phyloP scores from a whole-genome alignment of 2,329 filamentous ascomycete species.

The Fusarium abutilonis region DNA sequence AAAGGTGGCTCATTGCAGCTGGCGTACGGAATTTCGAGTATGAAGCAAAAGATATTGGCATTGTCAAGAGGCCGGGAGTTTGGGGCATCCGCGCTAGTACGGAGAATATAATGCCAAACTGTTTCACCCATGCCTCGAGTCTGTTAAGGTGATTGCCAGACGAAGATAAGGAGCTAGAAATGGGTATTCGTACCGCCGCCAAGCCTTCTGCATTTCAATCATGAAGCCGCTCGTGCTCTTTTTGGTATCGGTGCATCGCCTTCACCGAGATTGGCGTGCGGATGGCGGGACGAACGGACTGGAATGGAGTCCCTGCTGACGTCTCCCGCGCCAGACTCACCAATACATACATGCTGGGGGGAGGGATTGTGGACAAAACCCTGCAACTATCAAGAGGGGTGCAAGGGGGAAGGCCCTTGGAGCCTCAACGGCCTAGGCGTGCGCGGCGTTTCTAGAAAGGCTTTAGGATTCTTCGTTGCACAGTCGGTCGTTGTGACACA shows the following conservation, averaged over 20 bases:
- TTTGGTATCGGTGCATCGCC: slow-evolving; percentile 38
- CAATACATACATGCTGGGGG: slow-evolving; percentile 2
- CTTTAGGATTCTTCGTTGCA: slow-evolving; percentile 10
- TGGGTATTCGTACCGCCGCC: slow-evolving; percentile 28
- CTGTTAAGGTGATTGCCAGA: slow-evolving; percentile 26
- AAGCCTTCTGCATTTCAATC: slow-evolving; percentile 36
- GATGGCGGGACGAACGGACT: slow-evolving; percentile 34
- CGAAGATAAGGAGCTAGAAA: slow-evolving; percentile 34
- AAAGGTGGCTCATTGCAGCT: slow-evolving; percentile 1
- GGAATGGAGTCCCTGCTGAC: slow-evolving; percentile 32
- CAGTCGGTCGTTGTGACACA: slow-evolving; percentile 9
- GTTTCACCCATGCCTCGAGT: slow-evolving; percentile 42
- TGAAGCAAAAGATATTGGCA: slow-evolving; percentile 1
- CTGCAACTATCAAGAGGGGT: slow-evolving; percentile 17
- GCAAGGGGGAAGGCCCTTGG: slow-evolving; percentile 15
- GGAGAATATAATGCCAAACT: slow-evolving; percentile 34
- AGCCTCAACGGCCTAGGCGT: slow-evolving; percentile 27
- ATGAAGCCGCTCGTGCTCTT: slow-evolving; percentile 28
- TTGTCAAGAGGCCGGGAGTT: slow-evolving; percentile 5
- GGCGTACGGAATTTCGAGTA: slow-evolving; percentile 10
- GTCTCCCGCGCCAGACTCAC: slow-evolving; percentile 7
- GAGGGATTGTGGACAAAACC: not conserved
- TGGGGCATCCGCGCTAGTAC: slow-evolving; percentile 25
- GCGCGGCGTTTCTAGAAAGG: slow-evolving; percentile 36
- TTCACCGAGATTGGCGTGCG: slow-evolving; percentile 39